phyloP scores from a whole-genome alignment of 352 stramenopile genomes.

The Globisporangium lucens region DNA sequence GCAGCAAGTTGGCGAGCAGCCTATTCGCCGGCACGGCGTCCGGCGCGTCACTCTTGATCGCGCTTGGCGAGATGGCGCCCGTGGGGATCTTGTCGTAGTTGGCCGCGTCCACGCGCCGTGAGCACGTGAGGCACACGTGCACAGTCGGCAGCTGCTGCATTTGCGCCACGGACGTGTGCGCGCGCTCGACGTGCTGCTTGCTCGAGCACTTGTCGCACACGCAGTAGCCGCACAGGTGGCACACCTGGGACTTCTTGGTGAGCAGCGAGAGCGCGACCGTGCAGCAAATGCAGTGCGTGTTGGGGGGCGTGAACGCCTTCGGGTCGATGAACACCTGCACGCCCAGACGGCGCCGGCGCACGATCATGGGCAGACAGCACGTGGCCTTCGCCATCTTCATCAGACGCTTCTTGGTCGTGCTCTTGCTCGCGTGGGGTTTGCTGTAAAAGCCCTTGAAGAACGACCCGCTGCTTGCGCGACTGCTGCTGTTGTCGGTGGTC shows the following conservation, averaged over 20 bases:
- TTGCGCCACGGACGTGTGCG: constrained; percentile 17
- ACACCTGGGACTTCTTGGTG: constrained; percentile 35
- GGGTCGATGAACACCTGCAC: constrained; percentile 35
- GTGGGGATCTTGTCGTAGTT: constrained; percentile 46
- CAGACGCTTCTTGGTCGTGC: constrained; percentile 23
- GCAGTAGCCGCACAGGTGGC: constrained; percentile 55
- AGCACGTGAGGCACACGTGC: constrained; percentile 52
- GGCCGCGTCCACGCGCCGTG: constrained; percentile 46
- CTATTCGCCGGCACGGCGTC: constrained; percentile 20
- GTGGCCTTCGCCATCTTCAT: constrained; percentile 28
- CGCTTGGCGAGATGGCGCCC: constrained; percentile 19
- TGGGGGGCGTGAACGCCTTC: constrained; percentile 13
- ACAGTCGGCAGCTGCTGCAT: constrained; percentile 16
- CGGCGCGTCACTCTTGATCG: constrained; percentile 24
- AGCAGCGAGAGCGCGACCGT: constrained; percentile 22
- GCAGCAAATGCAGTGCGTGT: constrained; percentile 43
- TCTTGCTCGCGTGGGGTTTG: constrained; percentile 14
- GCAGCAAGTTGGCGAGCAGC: constrained; percentile 36
- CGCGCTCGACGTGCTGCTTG: constrained; percentile 32
- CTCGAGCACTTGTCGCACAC: constrained; percentile 51
- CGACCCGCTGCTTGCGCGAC: not conserved
- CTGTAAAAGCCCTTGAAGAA: not conserved
- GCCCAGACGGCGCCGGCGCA: constrained; percentile 39
- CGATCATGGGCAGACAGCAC: constrained; percentile 28
- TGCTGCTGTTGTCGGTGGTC: not conserved